phyloP scores from a whole-genome alignment of 2,329 filamentous ascomycete species.

The Diaporthe velutina region DNA sequence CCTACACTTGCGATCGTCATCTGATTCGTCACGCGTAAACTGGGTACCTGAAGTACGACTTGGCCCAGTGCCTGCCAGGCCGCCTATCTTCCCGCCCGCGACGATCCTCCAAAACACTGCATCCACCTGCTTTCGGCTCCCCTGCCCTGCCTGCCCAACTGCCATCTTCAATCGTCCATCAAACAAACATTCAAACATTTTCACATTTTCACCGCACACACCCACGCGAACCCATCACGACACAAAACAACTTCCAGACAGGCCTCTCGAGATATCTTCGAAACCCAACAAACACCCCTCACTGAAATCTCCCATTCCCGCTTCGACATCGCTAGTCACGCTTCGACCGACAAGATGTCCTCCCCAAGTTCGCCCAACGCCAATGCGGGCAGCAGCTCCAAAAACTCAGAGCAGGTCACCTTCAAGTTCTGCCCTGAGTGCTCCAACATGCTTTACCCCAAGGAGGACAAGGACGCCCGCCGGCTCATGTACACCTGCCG shows the following conservation, averaged over 20 bases:
- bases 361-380: conserved; percentile 66
- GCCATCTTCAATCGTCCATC: conserved; percentile 14
- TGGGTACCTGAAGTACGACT: background rate
- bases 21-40: conserved; percentile 26
- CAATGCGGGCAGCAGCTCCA: conserved; percentile 57
- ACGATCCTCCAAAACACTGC: conserved; percentile 29
- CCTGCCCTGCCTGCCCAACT: background rate
- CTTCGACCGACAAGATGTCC: conserved; percentile 59
- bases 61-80: background rate
- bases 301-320: conserved; percentile 4
- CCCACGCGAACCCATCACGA: too few relatives aligned
- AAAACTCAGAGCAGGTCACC: conserved; percentile 83
- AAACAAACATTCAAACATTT: conserved; percentile 10
- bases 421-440: conserved; percentile 99
- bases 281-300: background rate
- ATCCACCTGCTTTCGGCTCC: conserved; percentile 13
- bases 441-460: conserved; percentile 97
- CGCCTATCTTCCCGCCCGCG: background rate
- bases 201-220: background rate
- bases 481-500: conserved; percentile 95
- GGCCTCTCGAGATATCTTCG: background rate
- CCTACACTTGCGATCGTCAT: conserved; percentile 32
- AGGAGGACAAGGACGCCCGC: conserved; percentile 88
- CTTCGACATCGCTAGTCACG: conserved; percentile 28
- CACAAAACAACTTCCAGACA: background rate